These are phyloP conservation scores for Spinellus fusiger DNA, from an alignment of 192 early-diverging fungal genomes.

Conservation along the genomic window DNA sequence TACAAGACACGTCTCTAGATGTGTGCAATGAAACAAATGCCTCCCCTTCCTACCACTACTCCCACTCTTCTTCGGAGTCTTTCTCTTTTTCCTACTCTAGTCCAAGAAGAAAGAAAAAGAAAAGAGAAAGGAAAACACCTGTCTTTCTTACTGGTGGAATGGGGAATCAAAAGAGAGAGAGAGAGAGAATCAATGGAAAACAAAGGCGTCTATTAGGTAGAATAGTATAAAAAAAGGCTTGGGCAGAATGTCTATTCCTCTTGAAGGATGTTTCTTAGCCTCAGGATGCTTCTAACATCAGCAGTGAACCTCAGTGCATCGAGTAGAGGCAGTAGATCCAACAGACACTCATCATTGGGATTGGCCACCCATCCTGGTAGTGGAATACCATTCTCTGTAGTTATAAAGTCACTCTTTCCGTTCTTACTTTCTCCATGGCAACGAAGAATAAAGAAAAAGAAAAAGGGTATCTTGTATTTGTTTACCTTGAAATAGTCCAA, in stretches of 20 bases:
- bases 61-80: too few relatives aligned
- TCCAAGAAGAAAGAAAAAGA: too few relatives aligned
- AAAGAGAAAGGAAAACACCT: too few relatives aligned
- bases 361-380: slow-evolving; percentile 80
- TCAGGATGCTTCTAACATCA: slow-evolving; percentile 76
- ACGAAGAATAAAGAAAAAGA: neutral
- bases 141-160: too few relatives aligned
- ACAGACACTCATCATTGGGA: slow-evolving; percentile 70
- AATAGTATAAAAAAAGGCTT: neutral
- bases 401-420: neutral
- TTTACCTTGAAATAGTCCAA: slow-evolving; percentile 61
- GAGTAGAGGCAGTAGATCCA: slow-evolving; percentile 83
- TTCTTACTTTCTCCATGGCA: neutral
- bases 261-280: slow-evolving; percentile 21
- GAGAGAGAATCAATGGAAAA: too few relatives aligned
- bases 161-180: too few relatives aligned
- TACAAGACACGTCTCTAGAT: slow-evolving; percentile 99
- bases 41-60: too few relatives aligned
- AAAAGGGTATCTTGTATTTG: neutral
- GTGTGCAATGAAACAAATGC: too few relatives aligned
- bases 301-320: slow-evolving; percentile 82
- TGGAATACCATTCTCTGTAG: slow-evolving; percentile 84
- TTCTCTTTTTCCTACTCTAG: too few relatives aligned
- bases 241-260: neutral
- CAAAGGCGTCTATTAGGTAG: too few relatives aligned